Conservation (phyloP, 352 stramenopile species). For the Elongisporangium prolatum region DNA sequence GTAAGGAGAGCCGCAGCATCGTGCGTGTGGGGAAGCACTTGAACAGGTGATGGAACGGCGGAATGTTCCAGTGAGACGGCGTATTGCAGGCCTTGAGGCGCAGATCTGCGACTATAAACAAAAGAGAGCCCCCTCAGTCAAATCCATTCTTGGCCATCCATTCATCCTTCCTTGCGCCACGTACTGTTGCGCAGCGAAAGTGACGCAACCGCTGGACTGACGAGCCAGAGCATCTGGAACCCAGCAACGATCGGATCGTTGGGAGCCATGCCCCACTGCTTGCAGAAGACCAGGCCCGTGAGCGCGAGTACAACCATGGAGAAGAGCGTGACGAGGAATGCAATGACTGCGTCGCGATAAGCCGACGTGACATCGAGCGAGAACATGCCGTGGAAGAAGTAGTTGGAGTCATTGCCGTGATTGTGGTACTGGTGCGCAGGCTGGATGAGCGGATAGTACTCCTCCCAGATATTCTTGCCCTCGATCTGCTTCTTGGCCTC, state of each 20-base stretch:
- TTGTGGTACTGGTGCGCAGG: conserved; percentile 77
- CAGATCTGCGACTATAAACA: conserved; percentile 50
- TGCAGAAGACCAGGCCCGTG: conserved; percentile 81
- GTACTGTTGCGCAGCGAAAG: conserved; percentile 73
- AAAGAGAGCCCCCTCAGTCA: not conserved
- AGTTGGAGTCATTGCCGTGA: conserved; percentile 66
- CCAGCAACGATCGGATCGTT: conserved; percentile 49
- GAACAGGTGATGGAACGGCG: conserved; percentile 76
- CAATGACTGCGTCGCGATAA: conserved; percentile 77
- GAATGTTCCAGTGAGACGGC: conserved; percentile 80
- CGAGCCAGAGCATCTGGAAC: conserved; percentile 61
- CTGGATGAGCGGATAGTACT: conserved; percentile 87
- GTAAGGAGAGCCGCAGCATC: conserved; percentile 64
- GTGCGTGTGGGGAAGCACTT: conserved; percentile 75
- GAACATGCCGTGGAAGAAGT: conserved; percentile 88
- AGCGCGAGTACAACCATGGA: conserved; percentile 78
- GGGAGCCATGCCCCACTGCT: conserved; percentile 63
- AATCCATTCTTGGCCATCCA: conserved; percentile 1
- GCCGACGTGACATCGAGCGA: conserved; percentile 82
- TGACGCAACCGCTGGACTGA: conserved; percentile 65
- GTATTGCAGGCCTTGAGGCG: conserved; percentile 76
- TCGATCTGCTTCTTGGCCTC: conserved; percentile 5
- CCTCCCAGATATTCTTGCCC: conserved; percentile 78
- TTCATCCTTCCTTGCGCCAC: conserved; percentile 7
- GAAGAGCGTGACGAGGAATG: conserved; percentile 72